Conservation (phyloP, 768 basidiomycete genomes). For the Mycena metata region DNA sequence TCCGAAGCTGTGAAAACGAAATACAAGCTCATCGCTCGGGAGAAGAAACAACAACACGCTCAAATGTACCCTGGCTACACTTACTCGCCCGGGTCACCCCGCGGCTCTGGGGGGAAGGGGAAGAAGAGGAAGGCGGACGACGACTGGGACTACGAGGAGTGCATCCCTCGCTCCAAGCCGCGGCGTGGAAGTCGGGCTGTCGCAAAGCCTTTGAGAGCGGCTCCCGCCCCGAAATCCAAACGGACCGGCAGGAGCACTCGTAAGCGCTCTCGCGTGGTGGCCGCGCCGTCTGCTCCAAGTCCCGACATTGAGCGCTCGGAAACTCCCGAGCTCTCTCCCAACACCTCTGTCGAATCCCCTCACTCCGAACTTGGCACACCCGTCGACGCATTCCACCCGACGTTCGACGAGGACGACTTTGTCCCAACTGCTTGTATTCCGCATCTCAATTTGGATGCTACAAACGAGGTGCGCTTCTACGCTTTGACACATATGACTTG, state of each 20-base stretch:
- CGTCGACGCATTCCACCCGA: background rate
- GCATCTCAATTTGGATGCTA: constrained; percentile 46
- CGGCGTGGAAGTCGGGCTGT: constrained; percentile 14
- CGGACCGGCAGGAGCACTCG: background rate
- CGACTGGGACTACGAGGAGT: constrained; percentile 54
- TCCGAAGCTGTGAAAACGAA: constrained; percentile 51
- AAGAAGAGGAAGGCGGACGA: constrained; percentile 54
- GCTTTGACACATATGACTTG: background rate
- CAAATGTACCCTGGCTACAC: constrained; percentile 67
- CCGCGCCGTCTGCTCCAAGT: constrained; percentile 7
- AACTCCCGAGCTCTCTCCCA: constrained; percentile 34
- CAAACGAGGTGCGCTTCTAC: constrained; percentile 19
- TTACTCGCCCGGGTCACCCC: constrained; percentile 59
- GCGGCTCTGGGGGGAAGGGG: constrained; percentile 34
- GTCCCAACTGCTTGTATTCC: constrained; percentile 54
- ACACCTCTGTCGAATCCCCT: constrained; percentile 27
- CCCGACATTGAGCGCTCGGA: constrained; percentile 1
- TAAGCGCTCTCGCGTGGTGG: background rate
- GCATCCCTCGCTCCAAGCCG: constrained; percentile 36
- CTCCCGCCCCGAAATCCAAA: no score
- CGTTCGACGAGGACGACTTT: constrained; percentile 42
- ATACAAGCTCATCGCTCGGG: constrained; percentile 17
- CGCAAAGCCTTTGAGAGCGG: background rate
- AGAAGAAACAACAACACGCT: constrained; percentile 52
- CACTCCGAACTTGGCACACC: constrained; percentile 23